These are phyloP conservation scores for Epichloe sylvatica DNA, from an alignment of 2,329 filamentous ascomycete genomes.

Conservation along the genomic window DNA sequence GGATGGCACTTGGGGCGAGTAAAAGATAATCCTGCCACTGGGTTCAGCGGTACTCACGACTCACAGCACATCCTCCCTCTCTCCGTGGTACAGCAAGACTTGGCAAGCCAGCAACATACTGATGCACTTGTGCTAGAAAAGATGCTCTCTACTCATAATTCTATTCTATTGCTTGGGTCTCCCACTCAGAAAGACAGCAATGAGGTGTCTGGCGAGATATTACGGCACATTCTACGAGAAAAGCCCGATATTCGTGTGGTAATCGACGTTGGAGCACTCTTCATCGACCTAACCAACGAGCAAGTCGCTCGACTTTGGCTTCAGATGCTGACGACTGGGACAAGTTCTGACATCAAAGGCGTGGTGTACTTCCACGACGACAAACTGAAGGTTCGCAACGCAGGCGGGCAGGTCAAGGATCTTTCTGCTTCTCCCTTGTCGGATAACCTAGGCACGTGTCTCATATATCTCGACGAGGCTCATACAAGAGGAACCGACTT, in stretches of 20 bases:
- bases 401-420: neutral
- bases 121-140: too few relatives aligned
- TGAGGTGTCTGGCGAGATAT: too few relatives aligned
- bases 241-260: slow-evolving; percentile 17
- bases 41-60: slow-evolving; percentile 62
- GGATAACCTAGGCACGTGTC: slow-evolving; percentile 39
- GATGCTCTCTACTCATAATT: too few relatives aligned
- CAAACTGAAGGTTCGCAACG: slow-evolving; percentile 9
- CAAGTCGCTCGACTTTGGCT: too few relatives aligned
- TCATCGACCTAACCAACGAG: slow-evolving; percentile 29
- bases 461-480: slow-evolving; percentile 55
- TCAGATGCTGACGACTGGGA: too few relatives aligned
- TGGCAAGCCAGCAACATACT: slow-evolving; percentile 18
- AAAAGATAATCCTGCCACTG: slow-evolving; percentile 33
- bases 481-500: slow-evolving; percentile 59
- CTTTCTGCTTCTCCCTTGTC: slow-evolving; percentile 37
- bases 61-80: slow-evolving; percentile 43
- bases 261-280: slow-evolving; percentile 56
- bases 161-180: too few relatives aligned
- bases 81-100: slow-evolving; percentile 47
- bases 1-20: slow-evolving; percentile 32
- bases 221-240: too few relatives aligned
- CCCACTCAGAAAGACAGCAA: too few relatives aligned
- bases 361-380: slow-evolving; percentile 42
- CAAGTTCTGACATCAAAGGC: slow-evolving; percentile 4